Evolutionary conservation across 441 rosid genomes (phyloP), one percentile per base, ranked within the genome.

Genomic region (Brassica hybrid): DNA sequence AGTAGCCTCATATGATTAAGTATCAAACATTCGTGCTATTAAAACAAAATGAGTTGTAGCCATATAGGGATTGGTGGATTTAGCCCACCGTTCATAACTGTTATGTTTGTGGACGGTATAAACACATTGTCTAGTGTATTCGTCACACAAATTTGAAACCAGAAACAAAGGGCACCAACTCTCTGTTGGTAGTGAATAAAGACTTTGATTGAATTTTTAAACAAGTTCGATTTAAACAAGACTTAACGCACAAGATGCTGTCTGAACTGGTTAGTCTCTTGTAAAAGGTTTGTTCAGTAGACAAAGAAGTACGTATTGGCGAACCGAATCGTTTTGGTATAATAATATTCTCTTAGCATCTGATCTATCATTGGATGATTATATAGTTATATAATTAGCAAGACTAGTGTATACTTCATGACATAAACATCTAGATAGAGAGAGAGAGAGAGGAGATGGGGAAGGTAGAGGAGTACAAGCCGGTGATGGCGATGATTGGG

Each of bases 401-500:
- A 54, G 59, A 54, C 17, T 54, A 54, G 59, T 54, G 23, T 54
- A 54, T 54, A 54, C 59, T 54, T 54, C 11, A 54, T 54, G 59
- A 54, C 59, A 54, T 54, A 54, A 54, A 17, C 59, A 7, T 54
- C 59, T 54, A 54, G 8, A 52, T 3, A 36, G 72, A 32, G n/a
- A 18, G 9, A 64, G 27, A 63, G 36, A 67, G 2, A 64, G 27
- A 63, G 48, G 25, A 68, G n/a, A 84, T 85, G 87, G 85, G 79
- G 72, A 78, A 68, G 41, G 18, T 83, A 30, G 85, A 83, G 43
- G 79, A 73, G 65, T 77, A 76, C 81, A 86, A 85, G 81, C 87
- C 89, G 0, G 80, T 58, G 23, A 32, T 89, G 71, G 89, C 84
- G 11, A 83, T 88, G 91, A 60, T 71, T 0, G 84, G 56, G 16